Base-by-base conservation (phyloP, 2,329 filamentous ascomycete species). In the Colletotrichum viniferum region DNA sequence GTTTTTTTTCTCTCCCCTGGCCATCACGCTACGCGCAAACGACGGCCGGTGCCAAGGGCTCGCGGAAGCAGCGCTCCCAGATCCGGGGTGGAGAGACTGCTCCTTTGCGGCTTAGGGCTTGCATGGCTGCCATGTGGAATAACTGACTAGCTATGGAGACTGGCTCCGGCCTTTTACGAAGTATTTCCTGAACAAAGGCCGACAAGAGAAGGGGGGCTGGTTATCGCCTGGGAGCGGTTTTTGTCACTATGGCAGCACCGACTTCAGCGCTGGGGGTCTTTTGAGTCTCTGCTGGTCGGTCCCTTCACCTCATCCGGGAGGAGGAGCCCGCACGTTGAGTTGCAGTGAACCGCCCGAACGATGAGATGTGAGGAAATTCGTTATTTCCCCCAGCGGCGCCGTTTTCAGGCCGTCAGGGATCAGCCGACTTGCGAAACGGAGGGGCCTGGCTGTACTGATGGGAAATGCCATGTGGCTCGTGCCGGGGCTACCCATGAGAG, bases 101-200 rank as follows among this genome's bases (percentile, higher is more conserved):
- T 71, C 69, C 30, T 36, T 56, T 68, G 63, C 26, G 38, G 73
- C 32, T 74, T 64, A 69, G 71, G 66, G 60, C 74, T 68, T 69
- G 69, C 75, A 76, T 75, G 75, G 75, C 73, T 77, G 75, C 75
- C 75, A 77, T 77, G 75, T 77, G 75, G 75, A 52, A 77, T 67
- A 38, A 30, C 55, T 63, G 69, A 67, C 62, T 72, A 63, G 69
- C 55, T 13, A 63, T 21, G 62, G 69, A 56, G 69, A 66, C 62
- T 3, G 56, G 56, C 62, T 74, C 30, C 34, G 43, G 38, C 38
- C 38, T 55, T 58, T 48, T 71, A 62, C 55, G 21, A 60, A 63
- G 38, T 63, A 26, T 73, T 62, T 69, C 21, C 52, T 48, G 24
- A 30, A 28, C 21, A 58, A 38, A 38, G n/a, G 58, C 16, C 28